phyloP scores from a whole-genome alignment of 352 stramenopile genomes.

The Globisporangium nagaii region DNA sequence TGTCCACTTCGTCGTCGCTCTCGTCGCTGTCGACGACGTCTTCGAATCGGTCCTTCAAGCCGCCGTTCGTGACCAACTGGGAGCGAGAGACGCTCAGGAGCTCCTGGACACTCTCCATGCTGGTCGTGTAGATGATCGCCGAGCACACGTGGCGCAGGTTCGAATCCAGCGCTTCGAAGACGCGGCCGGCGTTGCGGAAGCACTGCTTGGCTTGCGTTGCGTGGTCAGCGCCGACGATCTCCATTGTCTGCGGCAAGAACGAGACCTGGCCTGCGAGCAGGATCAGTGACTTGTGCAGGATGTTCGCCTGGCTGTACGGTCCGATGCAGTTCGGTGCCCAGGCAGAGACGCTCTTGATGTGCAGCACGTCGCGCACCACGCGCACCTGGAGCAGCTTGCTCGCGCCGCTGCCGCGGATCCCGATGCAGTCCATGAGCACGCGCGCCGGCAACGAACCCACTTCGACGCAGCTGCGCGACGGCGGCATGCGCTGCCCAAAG shows the following conservation, averaged over 20 bases:
- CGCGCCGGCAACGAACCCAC: constrained; percentile 56
- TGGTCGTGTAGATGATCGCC: constrained; percentile 55
- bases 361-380: constrained; percentile 83
- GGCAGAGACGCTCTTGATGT: constrained; percentile 95
- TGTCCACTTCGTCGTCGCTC: constrained; percentile 74
- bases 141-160: constrained; percentile 74
- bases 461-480: constrained; percentile 86
- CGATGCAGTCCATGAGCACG: constrained; percentile 90
- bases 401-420: constrained; percentile 64
- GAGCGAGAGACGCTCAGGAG: constrained; percentile 9
- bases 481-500: constrained; percentile 80
- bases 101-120: background rate
- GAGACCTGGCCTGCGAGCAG: constrained; percentile 97
- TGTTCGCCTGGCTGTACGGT: constrained; percentile 98
- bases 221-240: constrained; percentile 52
- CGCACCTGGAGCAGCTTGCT: constrained; percentile 57
- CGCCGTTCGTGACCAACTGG: constrained; percentile 40
- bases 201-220: constrained; percentile 42
- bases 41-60: constrained; percentile 51
- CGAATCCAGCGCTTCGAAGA: constrained; percentile 72
- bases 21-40: constrained; percentile 59
- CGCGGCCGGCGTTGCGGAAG: constrained; percentile 55
- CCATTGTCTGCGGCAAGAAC: constrained; percentile 94
- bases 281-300: constrained; percentile 87
- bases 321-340: constrained; percentile 99